A percentile compares a stretch with the other conserved stretches of the same genome.
phyloP scores from a whole-genome alignment of 305 asterid species.

The Ajuga reptans region DNA sequence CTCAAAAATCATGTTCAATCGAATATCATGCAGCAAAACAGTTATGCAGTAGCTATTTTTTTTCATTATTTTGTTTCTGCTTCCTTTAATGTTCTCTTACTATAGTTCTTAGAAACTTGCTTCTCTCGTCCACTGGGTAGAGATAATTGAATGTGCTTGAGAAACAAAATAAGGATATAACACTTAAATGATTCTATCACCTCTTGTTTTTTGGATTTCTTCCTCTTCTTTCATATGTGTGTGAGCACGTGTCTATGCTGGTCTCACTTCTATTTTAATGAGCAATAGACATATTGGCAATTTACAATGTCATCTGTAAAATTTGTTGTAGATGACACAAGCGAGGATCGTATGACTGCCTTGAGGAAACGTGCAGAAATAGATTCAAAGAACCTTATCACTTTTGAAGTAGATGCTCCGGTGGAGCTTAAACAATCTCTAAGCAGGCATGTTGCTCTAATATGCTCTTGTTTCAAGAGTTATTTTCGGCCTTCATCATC shows the following conservation, averaged over 20 bases:
- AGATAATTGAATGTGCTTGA: neutral
- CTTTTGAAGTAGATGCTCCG: conserved; percentile 50
- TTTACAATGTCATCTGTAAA: conserved; percentile 11
- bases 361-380: conserved; percentile 88
- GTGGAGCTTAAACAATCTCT: conserved; percentile 68
- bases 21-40: neutral
- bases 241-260: neutral
- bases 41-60: neutral
- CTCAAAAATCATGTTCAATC: neutral
- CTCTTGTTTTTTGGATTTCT: neutral
- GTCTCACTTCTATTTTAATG: neutral
- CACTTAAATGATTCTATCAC: neutral
- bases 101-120: neutral
- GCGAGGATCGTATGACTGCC: conserved; percentile 86
- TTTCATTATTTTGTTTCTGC: neutral
- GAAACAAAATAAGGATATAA: neutral
- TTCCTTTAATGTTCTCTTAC: neutral
- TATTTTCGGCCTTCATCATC: conserved; percentile 4
- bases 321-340: conserved; percentile 57
- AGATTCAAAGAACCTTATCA: conserved; percentile 60
- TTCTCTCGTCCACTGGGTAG: conserved; percentile 13
- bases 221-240: neutral
- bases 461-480: conserved; percentile 1
- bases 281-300: neutral
- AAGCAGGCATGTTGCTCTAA: conserved; percentile 50